Evolutionary conservation across 495 filamentous ascomycete species (phyloP), one percentile per base, ranked within the genome.

Genomic region (Aspergillus ellipticus): DNA sequence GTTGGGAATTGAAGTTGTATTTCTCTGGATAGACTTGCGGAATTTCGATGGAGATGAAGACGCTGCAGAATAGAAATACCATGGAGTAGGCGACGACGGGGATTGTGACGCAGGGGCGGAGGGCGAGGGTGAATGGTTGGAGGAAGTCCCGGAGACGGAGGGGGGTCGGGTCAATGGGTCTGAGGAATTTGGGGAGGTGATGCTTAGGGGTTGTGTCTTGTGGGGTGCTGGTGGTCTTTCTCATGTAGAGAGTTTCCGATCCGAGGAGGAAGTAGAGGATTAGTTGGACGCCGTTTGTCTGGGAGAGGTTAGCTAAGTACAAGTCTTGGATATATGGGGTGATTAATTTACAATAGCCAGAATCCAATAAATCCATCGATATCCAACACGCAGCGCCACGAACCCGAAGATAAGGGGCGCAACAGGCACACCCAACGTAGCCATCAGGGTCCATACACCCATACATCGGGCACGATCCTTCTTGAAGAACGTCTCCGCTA

Each of bases 221-320:
- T 17, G 58, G 57, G n/a, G 59, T 56, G 15, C 57, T 56, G 39
- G 61, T 51, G 26, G 57, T 59, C 4, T 39, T 39, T 39, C 35
- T 13, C 20, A 83, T 59, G 58, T 80, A 83, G 42, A 74, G 78
- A 13, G 82, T 80, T 61, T 85, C 82, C 0, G 79, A 76, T 26
- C 78, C 76, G n/a, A 83, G 66, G 71, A 83, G 76, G 28, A 82
- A 51, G 49, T 77, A 84, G 31, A 79, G 53, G 49, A 83, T 66
- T 45, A 83, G 74, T 52, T 83, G 80, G 22, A 64, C 72, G 24
- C 68, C 78, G 53, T 83, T 84, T 55, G 74, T 79, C 74, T 81
- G 49, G 24, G 11, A 11, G 24, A 16, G 42, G 16, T 22, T 17
- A 29, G 28, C 2, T 4, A 20, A 68, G 59, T 42, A 48, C 6